Evolutionary conservation across 441 rosid genomes (phyloP), one percentile per base, ranked within the genome.

Genomic region (Viola pubescens): DNA sequence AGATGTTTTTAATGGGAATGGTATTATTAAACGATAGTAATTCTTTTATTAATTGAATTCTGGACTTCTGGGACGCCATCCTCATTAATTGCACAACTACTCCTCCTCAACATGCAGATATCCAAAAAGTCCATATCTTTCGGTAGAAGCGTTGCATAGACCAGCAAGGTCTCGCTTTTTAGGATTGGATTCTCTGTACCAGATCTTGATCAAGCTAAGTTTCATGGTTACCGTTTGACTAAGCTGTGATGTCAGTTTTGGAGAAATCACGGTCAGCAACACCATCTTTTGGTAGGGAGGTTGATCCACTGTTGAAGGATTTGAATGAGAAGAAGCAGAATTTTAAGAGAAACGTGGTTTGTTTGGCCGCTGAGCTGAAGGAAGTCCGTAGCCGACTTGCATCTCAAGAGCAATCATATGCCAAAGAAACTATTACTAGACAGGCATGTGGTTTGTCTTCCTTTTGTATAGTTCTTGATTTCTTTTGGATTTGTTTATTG

Each of bases 281-380:
- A 10, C 48, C 63, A 47, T 45, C 77, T 42, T 48, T 70, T 1
- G 34, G 34, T 7, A 72, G 85, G 63, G 89, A 82, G 41, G 67
- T 81, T 48, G 99, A 94, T 77, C 99, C 96, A 0, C 50, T 90
- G 61, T 66, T 94, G 80, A 88, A 81, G 74, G 99, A 90, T 68
- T 69, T 88, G 73, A 82, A 85, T 67, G 99, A 94, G 86, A 94
- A 83, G 91, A 94, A 94, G 73, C 97, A 77, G 62, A 81, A 77
- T 72, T 89, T 94, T 57, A 71, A 89, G 67, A 75, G 79, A 52
- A 94, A 90, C 78, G 96, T 94, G 14, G 95, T 85, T 52, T 86
- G 95, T 9, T 77, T 94, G n/a, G 96, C 95, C 4, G 76, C 84
- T 3, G 99, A 90, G 77, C 76, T 94, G 70, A 90, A 85, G 71